Base-by-base conservation (phyloP, 805 yeast genomes). In the Metschnikowia baotianmanensis region DNA sequence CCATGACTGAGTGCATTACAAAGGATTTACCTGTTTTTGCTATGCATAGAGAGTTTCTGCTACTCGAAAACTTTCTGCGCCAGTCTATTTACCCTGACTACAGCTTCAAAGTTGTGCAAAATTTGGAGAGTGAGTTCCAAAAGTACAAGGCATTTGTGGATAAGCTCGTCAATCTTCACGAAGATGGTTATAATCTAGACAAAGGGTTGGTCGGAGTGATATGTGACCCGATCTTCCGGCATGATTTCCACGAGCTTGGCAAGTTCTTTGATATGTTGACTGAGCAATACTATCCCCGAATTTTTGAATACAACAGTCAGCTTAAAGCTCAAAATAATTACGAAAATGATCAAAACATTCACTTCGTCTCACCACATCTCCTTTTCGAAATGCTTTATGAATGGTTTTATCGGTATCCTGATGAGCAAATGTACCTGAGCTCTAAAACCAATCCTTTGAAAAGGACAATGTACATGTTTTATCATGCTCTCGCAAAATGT, bases 361-460 rank as follows among this genome's bases (percentile, higher is more conserved):
- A 52, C 17, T 63, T 50, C 36, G 51, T 55, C 4, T 61, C 70
- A 11, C 59, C 63, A 5, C 51, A 58, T 7, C 44, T 65, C 16
- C 40, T 65, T 7, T 69, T 62, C 48, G 60, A 68, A 20, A 38
- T 69, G 36, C 32, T 63, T 15, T 59, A 54, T n/a, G 55, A 56
- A 22, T 69, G 72, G 71, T 61, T 63, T 40, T 59, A 52, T 24
- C 52, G 60, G 34, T 55, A 58, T 36, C 71, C 72, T 2, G 59
- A 64, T 26, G 63, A 63, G 18, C 55, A 59, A 9, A 41, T 56
- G 37, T 52, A 68, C 6, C 45, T 61, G 40, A 63, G 67, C 1
- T 43, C 60, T 9, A 42, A 45, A 2, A 47, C 55, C 30, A 45
- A 56, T 21, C 66, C 71, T 0, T 47, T 63, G 13, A 62, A 61